Evolutionary conservation across 306 rosid genomes (phyloP).

Genomic region (Vigna mungo): DNA sequence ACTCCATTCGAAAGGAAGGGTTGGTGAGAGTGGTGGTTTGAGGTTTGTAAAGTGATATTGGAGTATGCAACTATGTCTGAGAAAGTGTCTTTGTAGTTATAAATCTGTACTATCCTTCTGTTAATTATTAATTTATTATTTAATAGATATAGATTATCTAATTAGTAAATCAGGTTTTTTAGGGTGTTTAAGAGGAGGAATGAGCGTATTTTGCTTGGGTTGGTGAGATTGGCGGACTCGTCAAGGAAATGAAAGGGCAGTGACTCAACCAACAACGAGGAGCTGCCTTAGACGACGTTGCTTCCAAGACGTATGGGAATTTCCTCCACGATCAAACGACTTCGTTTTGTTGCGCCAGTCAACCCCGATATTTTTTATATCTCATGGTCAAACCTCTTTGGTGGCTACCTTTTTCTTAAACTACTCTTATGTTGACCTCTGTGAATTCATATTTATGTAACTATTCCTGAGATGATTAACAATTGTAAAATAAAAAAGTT

Average conservation of each 20-base stretch:
- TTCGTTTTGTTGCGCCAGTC: too few species aligned
- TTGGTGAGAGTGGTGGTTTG: background rate
- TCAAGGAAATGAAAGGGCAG: too few species aligned
- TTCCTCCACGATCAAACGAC: too few species aligned
- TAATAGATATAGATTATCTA: background rate
- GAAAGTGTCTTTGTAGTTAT: background rate
- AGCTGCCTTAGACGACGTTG: too few species aligned
- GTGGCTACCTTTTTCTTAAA: background rate
- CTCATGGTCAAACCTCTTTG: background rate
- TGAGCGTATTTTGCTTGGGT: too few species aligned
- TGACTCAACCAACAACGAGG: too few species aligned
- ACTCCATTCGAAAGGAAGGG: constrained; percentile 52
- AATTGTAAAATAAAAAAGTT: background rate
- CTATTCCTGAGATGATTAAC: background rate
- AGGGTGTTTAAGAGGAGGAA: too few species aligned
- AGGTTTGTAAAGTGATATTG: background rate
- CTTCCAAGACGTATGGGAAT: too few species aligned
- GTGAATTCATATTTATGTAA: background rate
- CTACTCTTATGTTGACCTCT: background rate
- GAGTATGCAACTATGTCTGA: too few species aligned
- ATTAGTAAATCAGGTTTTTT: background rate
- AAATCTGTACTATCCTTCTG: background rate
- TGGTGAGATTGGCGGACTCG: too few species aligned
- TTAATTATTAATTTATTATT: background rate
- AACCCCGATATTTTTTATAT: too few species aligned